phyloP scores from a whole-genome alignment of 2,329 filamentous ascomycete species.

The Leptographium flavum region DNA sequence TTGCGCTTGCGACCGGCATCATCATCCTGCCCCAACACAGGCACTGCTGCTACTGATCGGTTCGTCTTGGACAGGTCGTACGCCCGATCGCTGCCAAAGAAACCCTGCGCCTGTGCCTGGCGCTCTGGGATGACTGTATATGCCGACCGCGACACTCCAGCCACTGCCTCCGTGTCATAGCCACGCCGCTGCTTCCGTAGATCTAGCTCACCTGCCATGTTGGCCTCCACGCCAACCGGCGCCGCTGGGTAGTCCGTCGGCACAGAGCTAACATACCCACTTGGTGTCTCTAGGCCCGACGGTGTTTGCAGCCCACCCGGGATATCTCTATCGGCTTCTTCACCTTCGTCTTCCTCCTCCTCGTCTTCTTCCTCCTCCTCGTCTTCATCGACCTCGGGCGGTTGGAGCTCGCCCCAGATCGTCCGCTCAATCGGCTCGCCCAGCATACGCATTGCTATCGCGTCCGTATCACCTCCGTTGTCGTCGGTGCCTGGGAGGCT shows the following conservation, averaged over 20 bases:
- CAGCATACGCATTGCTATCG: slow-evolving; percentile 16
- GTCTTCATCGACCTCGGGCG: slow-evolving; percentile 60
- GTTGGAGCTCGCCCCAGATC: slow-evolving; percentile 85
- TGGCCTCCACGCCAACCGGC: slow-evolving; percentile 54
- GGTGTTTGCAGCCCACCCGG: slow-evolving; percentile 58
- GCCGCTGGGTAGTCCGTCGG: slow-evolving; percentile 62
- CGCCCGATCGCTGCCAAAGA: slow-evolving; percentile 88
- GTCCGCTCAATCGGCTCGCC: slow-evolving; percentile 76
- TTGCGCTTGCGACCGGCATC: slow-evolving; percentile 66
- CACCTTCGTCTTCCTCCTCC: slow-evolving; percentile 52
- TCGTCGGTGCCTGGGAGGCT: slow-evolving; percentile 42
- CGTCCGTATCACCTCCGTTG: slow-evolving; percentile 20
- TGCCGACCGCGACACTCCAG: slow-evolving; percentile 56
- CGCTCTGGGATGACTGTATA: slow-evolving; percentile 86
- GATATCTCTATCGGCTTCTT: slow-evolving; percentile 42
- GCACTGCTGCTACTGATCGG: slow-evolving; percentile 14
- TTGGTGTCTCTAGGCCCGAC: slow-evolving; percentile 65
- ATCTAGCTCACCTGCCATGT: slow-evolving; percentile 75
- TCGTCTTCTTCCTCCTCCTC: slow-evolving; percentile 61
- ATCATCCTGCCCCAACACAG: slow-evolving; percentile 63
- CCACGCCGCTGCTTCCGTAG: slow-evolving; percentile 76
- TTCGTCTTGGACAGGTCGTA: slow-evolving; percentile 59
- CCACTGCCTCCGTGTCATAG: slow-evolving; percentile 72
- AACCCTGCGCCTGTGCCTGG: slow-evolving; percentile 72
- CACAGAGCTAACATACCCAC: slow-evolving; percentile 65